phyloP scores from a whole-genome alignment of 345 rosid genomes.

The Punica granatum region DNA sequence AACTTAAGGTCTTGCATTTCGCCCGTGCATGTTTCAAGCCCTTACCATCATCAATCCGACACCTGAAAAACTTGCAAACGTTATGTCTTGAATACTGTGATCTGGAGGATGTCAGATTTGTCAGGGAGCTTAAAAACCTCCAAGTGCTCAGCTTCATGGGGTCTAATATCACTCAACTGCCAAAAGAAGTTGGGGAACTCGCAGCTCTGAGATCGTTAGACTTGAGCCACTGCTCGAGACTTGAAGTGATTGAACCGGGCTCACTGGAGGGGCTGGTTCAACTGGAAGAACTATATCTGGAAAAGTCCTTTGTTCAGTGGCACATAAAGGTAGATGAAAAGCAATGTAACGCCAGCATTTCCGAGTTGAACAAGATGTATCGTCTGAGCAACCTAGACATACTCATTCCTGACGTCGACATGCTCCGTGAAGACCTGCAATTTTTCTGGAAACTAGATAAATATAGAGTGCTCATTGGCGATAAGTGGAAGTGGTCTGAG shows the following conservation, averaged over 20 bases:
- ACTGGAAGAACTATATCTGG: conserved; percentile 2
- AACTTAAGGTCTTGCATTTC: conserved; percentile 1
- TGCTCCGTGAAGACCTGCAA: neutral
- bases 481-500: neutral
- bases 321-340: neutral
- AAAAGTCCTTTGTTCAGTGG: neutral
- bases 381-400: neutral
- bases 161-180: neutral
- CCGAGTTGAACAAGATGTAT: neutral
- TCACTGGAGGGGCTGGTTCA: neutral
- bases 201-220: neutral
- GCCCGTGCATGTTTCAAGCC: rapidly evolving
- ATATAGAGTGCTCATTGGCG: neutral
- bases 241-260: neutral
- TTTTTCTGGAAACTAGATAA: neutral
- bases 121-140: neutral
- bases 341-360: neutral
- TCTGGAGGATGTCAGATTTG: neutral
- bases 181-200: neutral
- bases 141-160: neutral
- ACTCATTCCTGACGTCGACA: neutral
- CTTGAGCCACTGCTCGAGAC: rapidly evolving
- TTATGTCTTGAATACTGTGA: neutral
- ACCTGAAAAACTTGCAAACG: rapidly evolving
- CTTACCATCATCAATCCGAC: neutral